Base-by-base conservation (phyloP, 805 yeast genomes). In the Starmera amethionina region DNA sequence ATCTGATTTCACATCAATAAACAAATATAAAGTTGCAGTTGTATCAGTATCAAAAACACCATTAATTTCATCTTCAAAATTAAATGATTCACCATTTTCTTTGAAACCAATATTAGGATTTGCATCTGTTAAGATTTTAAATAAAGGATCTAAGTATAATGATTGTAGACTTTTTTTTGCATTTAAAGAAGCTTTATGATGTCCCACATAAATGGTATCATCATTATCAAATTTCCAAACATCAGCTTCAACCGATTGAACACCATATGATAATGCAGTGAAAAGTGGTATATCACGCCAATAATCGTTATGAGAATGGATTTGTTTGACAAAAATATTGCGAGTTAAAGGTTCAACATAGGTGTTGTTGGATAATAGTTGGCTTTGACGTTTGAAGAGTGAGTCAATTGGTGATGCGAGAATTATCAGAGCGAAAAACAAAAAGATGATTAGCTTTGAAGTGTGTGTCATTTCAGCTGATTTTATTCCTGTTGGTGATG, bases 261-360 rank as follows among this genome's bases (percentile, higher is more conserved):
- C 71, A 6, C 87, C 88, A 33, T 51, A 48, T 2, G 62, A 56
- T 11, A 69, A 54, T 0, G 85, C 87, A 41, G 77, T 79, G 40
- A 68, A 65, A 5, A 81, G 59, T 1, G 87, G 86, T 11, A 65
- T 56, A 12, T 59, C 55, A 49, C 87, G 62, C 84, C 86, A 79
- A 57, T 80, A 82, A 55, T 81, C 87, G 50, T 81, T 81, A 55
- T 81, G 89, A 1, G 85, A 77, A 52, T 81, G 88, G 32, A 79
- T 64, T 32, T 66, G 64, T 36, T 56, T 54, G 35, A 54, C 53
- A 36, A 52, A 52, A 37, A 53, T 44, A 40, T 52, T 34, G 25
- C 50, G 43, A 27, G 57, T 52, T 32, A 46, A 39, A 36, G 27
- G 27, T 22, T 22, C 27, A 6, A 22, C 27, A 8, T 22, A 22